Evolutionary conservation across 192 early-diverging fungal species (phyloP).

Genomic region (Glomus cerebriforme): DNA sequence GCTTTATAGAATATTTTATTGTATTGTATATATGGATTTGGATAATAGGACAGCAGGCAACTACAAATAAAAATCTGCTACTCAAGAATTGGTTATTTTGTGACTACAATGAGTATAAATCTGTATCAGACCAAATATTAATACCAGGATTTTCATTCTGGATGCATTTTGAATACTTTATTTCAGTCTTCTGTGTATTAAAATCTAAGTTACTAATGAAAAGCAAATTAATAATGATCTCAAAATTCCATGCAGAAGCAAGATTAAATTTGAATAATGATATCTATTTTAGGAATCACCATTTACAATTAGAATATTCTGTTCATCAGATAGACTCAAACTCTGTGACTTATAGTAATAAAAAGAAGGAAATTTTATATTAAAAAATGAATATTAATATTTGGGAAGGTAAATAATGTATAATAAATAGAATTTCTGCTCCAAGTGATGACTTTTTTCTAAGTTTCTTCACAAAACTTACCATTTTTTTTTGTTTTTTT

Average conservation of each 20-base stretch:
- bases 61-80: neutral
- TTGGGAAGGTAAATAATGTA: slow-evolving; percentile 5
- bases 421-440: no score
- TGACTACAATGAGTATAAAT: slow-evolving; percentile 11
- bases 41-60: no score
- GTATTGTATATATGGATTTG: slow-evolving; percentile 40
- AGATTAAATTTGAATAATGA: neutral
- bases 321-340: slow-evolving; percentile 30
- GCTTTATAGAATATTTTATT: slow-evolving; percentile 10
- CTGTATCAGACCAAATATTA: neutral
- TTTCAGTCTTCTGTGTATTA: slow-evolving; percentile 5
- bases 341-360: no score
- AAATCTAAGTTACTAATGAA: slow-evolving; percentile 2
- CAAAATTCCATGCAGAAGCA: slow-evolving; percentile 20
- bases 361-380: neutral
- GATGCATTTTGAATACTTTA: neutral
- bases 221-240: slow-evolving; percentile 14
- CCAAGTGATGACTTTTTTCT: no score
- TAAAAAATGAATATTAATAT: neutral
- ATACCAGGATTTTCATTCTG: neutral
- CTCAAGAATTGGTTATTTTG: neutral
- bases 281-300: slow-evolving; percentile 11
- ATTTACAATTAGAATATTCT: neutral
- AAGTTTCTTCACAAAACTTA: no score
- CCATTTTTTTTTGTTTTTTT: no score